These are phyloP conservation scores for Diaporthe sp. DNA, from an alignment of 2,329 filamentous ascomycete genomes.

Conservation along the genomic window DNA sequence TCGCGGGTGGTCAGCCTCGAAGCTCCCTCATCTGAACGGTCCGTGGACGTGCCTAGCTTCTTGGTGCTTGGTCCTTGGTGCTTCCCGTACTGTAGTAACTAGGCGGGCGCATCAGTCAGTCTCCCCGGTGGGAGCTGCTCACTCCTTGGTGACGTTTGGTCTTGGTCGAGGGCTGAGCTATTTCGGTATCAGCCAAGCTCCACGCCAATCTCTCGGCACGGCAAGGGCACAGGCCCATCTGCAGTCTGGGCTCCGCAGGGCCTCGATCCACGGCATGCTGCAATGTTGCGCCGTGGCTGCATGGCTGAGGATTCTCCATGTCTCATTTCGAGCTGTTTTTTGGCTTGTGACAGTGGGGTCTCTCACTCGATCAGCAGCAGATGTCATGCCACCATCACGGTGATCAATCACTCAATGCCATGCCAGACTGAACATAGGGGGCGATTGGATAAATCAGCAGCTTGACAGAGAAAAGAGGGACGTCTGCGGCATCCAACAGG, in stretches of 20 bases:
- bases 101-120: background rate
- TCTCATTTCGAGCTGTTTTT: slow-evolving; percentile 4
- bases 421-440: background rate
- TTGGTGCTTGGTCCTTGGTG: background rate
- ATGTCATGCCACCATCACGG: slow-evolving; percentile 20
- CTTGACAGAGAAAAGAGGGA: too few relatives aligned
- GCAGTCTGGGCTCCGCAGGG: background rate
- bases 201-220: slow-evolving; percentile 27
- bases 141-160: slow-evolving; percentile 7
- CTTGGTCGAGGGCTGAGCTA: background rate
- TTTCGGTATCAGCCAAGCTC: slow-evolving; percentile 18
- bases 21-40: background rate
- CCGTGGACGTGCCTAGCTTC: slow-evolving; percentile 3
- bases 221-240: slow-evolving; percentile 22
- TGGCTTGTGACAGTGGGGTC: slow-evolving; percentile 33
- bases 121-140: background rate
- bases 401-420: background rate
- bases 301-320: slow-evolving; percentile 8
- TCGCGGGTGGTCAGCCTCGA: background rate
- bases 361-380: background rate
- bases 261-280: background rate
- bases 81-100: background rate
- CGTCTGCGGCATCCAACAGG: background rate
- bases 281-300: background rate
- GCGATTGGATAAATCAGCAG: background rate